Conservation (phyloP, 2,329 filamentous ascomycete genomes). For the Clarireedia paspali region DNA sequence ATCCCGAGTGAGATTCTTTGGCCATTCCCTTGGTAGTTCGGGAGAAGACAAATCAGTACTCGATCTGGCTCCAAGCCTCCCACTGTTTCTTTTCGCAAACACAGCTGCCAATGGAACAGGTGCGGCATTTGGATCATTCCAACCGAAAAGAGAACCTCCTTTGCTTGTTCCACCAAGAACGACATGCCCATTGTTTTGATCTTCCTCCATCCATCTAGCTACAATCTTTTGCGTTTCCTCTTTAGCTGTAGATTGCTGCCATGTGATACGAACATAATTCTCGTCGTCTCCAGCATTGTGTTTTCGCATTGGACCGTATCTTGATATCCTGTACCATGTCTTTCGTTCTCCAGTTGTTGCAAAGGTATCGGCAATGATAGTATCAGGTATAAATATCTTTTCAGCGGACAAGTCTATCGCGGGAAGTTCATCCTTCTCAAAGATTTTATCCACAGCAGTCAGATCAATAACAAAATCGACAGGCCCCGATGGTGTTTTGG, state of each 20-base stretch:
- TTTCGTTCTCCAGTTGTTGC: constrained; percentile 49
- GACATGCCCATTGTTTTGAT: constrained; percentile 46
- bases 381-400: constrained; percentile 23
- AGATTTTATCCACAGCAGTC: constrained; percentile 24
- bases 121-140: constrained; percentile 45
- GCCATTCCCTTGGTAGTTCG: constrained; percentile 24
- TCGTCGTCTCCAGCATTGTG: constrained; percentile 51
- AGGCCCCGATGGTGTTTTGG: constrained; percentile 12
- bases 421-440: constrained; percentile 14
- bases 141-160: constrained; percentile 49
- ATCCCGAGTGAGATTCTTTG: constrained; percentile 17
- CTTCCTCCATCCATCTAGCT: constrained; percentile 59
- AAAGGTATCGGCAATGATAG: constrained; percentile 40
- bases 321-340: constrained; percentile 57
- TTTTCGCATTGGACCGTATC: constrained; percentile 49
- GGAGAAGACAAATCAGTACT: constrained; percentile 1
- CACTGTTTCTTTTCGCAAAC: constrained; percentile 16
- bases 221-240: constrained; percentile 50
- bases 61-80: constrained; percentile 10
- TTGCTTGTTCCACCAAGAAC: constrained; percentile 39
- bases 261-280: constrained; percentile 51
- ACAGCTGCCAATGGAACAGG: constrained; percentile 38
- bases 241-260: constrained; percentile 47
- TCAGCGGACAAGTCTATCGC: constrained; percentile 16
- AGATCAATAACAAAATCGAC: constrained; percentile 22